Base-by-base conservation (phyloP, 305 asterid genomes). In the Fraxinus paxiana region DNA sequence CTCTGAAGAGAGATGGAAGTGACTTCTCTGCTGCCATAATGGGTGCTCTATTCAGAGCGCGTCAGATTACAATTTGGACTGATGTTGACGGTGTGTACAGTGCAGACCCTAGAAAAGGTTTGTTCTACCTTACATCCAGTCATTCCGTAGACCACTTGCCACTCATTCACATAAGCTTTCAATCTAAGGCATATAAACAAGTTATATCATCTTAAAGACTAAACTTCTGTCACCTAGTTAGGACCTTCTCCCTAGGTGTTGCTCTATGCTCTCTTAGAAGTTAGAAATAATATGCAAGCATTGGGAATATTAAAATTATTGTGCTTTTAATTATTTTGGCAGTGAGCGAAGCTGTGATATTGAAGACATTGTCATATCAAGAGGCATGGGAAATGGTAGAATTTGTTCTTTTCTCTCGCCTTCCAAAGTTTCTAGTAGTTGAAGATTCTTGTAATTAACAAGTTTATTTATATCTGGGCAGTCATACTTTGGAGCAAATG, bases 101-200 rank as follows among this genome's bases (percentile, higher is more conserved):
- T 86, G 99, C 99, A 63, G 99, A 95, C 78, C 99, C 99, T 5
- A 90, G 99, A 83, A 95, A 95, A 94, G 99, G 99, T 95, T 73
- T 75, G 67, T 80, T 48, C 80, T 35, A 59, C 61, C 18, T 48
- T 48, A 48, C 18, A 15, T 48, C 20, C 59, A 13, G 18, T 48
- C 59, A 48, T 48, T 48, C 59, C 0, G 7, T 13, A 48, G 59
- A 48, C n/a, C 59, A 48, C 59, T 48, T 48, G 59, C 59, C 59
- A 48, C 7, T 48, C 59, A 48, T 48, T 48, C 18, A 15, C 61
- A n/a, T 48, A 48, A 48, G 22, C 22, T 48, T 48, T n/a, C 8
- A 48, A 48, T 48, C 61, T 5, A 48, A 48, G 61, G 61, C 61
- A n/a, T 48, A 48, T 48, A 48, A 48, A 48, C 8, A 48, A 48